phyloP scores from a whole-genome alignment of 257 asterid genomes.

The Lycium barbarum region DNA sequence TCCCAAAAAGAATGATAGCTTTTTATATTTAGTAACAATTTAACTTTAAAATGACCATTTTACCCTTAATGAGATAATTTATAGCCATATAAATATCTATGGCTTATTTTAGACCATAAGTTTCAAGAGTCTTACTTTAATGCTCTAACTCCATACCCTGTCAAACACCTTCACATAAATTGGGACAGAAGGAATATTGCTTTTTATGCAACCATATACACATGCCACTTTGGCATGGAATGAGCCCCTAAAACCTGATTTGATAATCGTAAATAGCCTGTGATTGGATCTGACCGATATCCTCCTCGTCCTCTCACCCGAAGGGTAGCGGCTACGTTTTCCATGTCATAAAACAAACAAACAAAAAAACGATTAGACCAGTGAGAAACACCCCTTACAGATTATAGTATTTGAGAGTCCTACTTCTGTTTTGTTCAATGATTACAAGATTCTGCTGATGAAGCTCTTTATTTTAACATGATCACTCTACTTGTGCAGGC shows the following conservation, averaged over 20 bases:
- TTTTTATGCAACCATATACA: background rate
- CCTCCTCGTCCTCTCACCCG: background rate
- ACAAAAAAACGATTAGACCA: background rate
- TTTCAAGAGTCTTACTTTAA: too few relatives aligned
- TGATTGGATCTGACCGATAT: background rate
- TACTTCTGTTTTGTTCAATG: background rate
- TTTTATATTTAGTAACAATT: too few relatives aligned
- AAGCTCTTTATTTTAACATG: background rate
- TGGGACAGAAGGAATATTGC: background rate
- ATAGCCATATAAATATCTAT: too few relatives aligned
- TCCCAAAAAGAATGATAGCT: too few relatives aligned
- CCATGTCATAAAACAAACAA: too few relatives aligned
- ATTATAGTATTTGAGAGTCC: background rate
- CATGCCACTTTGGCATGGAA: background rate
- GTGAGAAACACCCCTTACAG: background rate
- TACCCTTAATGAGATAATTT: too few relatives aligned
- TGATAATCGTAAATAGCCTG: background rate
- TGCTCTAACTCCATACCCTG: too few relatives aligned
- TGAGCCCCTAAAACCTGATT: background rate
- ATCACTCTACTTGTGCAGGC: conserved; percentile 49
- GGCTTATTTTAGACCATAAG: too few relatives aligned
- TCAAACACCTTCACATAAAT: too few relatives aligned
- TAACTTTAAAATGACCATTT: too few relatives aligned
- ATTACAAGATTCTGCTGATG: background rate
- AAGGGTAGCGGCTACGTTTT: too few relatives aligned